These are phyloP conservation scores for Verticillium longisporum DNA, from an alignment of 2,329 filamentous ascomycete genomes.

Conservation along the genomic window DNA sequence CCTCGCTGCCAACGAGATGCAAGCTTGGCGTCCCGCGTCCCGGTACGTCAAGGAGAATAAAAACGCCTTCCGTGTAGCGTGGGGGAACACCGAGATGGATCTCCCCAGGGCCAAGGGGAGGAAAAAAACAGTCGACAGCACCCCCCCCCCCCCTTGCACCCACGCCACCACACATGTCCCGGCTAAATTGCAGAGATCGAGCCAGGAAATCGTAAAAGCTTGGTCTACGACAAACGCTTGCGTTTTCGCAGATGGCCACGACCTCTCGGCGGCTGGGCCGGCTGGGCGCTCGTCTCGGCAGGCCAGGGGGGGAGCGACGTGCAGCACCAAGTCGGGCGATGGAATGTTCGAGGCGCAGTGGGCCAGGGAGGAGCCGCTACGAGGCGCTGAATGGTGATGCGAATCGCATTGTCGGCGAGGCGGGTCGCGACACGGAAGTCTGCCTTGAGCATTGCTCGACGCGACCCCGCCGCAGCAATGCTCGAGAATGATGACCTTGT, in stretches of 20 bases:
- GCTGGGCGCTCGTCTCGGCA: neutral
- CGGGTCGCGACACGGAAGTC: neutral
- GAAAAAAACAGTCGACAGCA: neutral
- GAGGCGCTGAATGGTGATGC: neutral
- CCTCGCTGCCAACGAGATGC: neutral
- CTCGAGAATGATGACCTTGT: no score
- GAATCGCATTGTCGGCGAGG: neutral
- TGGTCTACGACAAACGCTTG: no score
- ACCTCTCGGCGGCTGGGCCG: neutral
- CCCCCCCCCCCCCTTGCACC: no score
- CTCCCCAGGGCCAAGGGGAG: neutral
- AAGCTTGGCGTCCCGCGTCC: neutral
- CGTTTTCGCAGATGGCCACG: no score
- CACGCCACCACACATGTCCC: no score
- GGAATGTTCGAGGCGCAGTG: neutral
- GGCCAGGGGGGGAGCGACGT: neutral
- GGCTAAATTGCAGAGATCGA: no score
- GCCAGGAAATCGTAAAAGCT: no score
- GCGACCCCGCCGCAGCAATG: no score
- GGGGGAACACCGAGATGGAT: neutral
- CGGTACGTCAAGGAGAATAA: neutral
- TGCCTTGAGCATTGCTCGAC: no score
- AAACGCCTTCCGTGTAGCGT: neutral
- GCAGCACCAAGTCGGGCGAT: neutral
- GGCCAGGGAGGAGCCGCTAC: neutral